Conservation (phyloP, 2,329 filamentous ascomycete genomes). For the Cytospora paraplurivora region DNA sequence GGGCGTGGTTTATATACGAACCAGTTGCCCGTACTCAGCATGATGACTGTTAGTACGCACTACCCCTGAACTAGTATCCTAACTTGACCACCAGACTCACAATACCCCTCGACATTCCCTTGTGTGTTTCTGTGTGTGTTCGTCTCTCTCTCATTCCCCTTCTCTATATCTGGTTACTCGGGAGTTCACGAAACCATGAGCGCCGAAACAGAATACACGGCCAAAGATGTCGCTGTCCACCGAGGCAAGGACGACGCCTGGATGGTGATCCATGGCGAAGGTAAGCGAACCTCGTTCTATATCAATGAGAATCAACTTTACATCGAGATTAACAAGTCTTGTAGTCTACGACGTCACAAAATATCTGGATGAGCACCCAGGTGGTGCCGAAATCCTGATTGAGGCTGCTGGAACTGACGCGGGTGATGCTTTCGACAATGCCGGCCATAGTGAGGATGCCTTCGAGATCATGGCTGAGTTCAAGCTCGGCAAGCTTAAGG, state of each 20-base stretch:
- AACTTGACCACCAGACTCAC: background rate
- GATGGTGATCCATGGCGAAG: constrained; percentile 59
- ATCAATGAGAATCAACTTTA: background rate
- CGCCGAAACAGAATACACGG: constrained; percentile 35
- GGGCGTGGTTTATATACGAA: constrained; percentile 16
- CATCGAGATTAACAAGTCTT: background rate
- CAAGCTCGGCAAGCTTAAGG: constrained; percentile 43
- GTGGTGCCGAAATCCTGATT: constrained; percentile 75
- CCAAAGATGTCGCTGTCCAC: constrained; percentile 52
- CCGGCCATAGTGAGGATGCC: constrained; percentile 73
- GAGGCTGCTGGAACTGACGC: constrained; percentile 79
- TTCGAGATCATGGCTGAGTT: constrained; percentile 45
- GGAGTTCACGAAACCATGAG: constrained; percentile 25
- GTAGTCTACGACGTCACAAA: constrained; percentile 61
- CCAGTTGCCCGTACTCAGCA: constrained; percentile 4
- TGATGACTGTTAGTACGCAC: background rate
- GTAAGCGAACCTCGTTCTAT: constrained; percentile 35
- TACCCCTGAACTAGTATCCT: background rate
- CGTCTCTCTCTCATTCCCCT: background rate
- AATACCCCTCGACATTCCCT: background rate
- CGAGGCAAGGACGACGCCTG: constrained; percentile 52
- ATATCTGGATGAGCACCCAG: constrained; percentile 64
- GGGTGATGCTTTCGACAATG: constrained; percentile 79
- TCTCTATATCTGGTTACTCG: background rate
- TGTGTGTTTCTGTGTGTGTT: background rate